Base-by-base conservation (phyloP, 169 alveolate genomes). In the Amoebophrya sp. region DNA sequence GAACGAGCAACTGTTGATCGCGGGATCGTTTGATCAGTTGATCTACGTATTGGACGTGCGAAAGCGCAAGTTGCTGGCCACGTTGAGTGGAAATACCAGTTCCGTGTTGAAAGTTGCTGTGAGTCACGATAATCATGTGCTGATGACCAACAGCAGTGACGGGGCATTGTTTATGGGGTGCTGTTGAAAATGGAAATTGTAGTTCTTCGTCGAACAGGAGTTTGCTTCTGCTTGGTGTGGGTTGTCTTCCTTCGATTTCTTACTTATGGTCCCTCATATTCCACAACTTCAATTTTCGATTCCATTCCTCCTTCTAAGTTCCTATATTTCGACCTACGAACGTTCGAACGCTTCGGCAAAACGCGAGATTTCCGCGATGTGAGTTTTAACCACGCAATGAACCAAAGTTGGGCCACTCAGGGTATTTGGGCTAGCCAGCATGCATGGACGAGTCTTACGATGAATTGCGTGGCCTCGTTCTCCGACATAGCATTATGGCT, bases 401-500 rank as follows among this genome's bases (percentile, higher is more conserved):
- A 29, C 38, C 83, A 65, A 26, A 26, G 39, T 10, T 65, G 83
- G 83, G 83, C 83, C 33, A 65, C 83, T 29, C 83, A 65, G 83
- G 83, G 83, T 6, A 26, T 65, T 10, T 65, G 83, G 83, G 83
- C 83, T 36, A 65, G 83, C 26, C 83, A 65, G 83, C 83, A 65
- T 18, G 10, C 2, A 6, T 65, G 83, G 83, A 65, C 2, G 39
- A 6, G 33, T 6, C 83, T 65, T 36, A 6, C 83, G 36, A 1
- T 65, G 83, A 65, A 65, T 26, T 65, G 83, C 83, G 83, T 65
- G 83, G 83, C n/a, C n/a, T n/a, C n/a, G n/a, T n/a, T n/a, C n/a
- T n/a, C n/a, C n/a, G n/a, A n/a, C n/a, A n/a, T n/a, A n/a, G n/a
- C n/a, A n/a, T n/a, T n/a, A n/a, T n/a, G n/a, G n/a, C n/a, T n/a